Conservation (phyloP, 257 asterid species). For the Vinca minor region DNA sequence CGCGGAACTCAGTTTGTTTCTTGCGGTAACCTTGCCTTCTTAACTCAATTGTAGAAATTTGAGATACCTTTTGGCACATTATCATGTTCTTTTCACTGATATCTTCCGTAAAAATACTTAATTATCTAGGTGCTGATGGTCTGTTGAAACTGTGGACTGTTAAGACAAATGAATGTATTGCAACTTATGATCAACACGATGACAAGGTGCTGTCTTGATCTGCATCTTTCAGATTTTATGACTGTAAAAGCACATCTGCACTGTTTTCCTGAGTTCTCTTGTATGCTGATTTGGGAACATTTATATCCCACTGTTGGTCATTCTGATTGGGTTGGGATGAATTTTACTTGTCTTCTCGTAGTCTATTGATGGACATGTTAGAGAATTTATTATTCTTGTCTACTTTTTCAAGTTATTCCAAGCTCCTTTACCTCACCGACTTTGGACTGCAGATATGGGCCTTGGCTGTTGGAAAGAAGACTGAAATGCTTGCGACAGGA, state of each 20-base stretch:
- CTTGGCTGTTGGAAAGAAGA: constrained; percentile 77
- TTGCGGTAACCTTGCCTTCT: constrained; percentile 49
- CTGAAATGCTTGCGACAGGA: constrained; percentile 95
- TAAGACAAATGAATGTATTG: constrained; percentile 76
- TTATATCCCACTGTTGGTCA: neutral
- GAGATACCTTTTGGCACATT: constrained; percentile 5
- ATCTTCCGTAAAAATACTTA: constrained; percentile 8
- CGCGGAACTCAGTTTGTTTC: constrained; percentile 91
- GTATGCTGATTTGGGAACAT: neutral
- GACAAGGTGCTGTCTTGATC: constrained; percentile 56
- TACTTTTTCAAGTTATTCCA: neutral
- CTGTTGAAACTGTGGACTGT: constrained; percentile 96
- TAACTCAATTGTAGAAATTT: constrained; percentile 6
- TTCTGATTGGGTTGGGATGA: neutral
- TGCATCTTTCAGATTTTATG: constrained; percentile 6
- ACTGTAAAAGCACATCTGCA: neutral
- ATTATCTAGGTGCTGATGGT: constrained; percentile 79
- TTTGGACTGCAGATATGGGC: constrained; percentile 77
- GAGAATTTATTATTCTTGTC: neutral
- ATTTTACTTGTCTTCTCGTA: neutral
- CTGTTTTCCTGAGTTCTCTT: neutral
- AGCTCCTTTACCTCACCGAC: constrained; percentile 12
- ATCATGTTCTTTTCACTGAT: constrained; percentile 1
- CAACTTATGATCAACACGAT: constrained; percentile 93
- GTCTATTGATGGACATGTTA: neutral